phyloP scores from a whole-genome alignment of 2,329 filamentous ascomycete species.

The Hirsutella rhossiliensis region DNA sequence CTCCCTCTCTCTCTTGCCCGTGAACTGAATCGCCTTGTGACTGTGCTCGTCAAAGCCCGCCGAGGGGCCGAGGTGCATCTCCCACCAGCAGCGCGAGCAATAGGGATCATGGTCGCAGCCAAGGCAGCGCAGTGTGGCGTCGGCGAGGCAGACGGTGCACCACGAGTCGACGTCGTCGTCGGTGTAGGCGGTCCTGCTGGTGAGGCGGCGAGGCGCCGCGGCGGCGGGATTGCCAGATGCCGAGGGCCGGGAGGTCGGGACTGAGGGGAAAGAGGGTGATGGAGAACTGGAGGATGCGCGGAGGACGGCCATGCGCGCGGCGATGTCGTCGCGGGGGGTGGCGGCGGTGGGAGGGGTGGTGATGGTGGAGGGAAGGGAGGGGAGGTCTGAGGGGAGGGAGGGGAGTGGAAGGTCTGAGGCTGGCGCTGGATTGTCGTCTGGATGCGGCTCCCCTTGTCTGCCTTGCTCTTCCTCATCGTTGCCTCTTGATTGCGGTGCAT shows the following conservation, averaged over 20 bases:
- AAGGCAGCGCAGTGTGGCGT: slow-evolving; percentile 59
- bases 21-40: slow-evolving; percentile 55
- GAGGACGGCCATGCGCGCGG: slow-evolving; percentile 40
- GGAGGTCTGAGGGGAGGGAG: slow-evolving; percentile 30
- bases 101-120: slow-evolving; percentile 65
- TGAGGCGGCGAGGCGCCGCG: slow-evolving; percentile 27
- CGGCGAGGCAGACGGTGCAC: slow-evolving; percentile 75
- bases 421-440: slow-evolving; percentile 3
- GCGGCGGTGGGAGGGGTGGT: slow-evolving; percentile 9
- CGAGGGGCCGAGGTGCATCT: slow-evolving; percentile 60
- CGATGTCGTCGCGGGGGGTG: slow-evolving; percentile 29
- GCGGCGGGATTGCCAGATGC: slow-evolving; percentile 29
- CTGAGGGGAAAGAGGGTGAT: slow-evolving; percentile 29
- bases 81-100: slow-evolving; percentile 67
- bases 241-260: slow-evolving; percentile 24
- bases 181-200: slow-evolving; percentile 33
- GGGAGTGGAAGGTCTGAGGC: slow-evolving; percentile 23
- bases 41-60: slow-evolving; percentile 59
- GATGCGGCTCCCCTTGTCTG: background rate
- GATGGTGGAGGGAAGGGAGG: slow-evolving; percentile 19
- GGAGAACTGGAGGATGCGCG: slow-evolving; percentile 20
- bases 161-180: slow-evolving; percentile 65
- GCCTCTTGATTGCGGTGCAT: background rate
- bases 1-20: slow-evolving; percentile 20
- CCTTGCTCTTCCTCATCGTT: background rate